These are phyloP conservation scores for Aspergillus olivimuriae DNA, from an alignment of 495 filamentous ascomycete species.

Conservation along the genomic window DNA sequence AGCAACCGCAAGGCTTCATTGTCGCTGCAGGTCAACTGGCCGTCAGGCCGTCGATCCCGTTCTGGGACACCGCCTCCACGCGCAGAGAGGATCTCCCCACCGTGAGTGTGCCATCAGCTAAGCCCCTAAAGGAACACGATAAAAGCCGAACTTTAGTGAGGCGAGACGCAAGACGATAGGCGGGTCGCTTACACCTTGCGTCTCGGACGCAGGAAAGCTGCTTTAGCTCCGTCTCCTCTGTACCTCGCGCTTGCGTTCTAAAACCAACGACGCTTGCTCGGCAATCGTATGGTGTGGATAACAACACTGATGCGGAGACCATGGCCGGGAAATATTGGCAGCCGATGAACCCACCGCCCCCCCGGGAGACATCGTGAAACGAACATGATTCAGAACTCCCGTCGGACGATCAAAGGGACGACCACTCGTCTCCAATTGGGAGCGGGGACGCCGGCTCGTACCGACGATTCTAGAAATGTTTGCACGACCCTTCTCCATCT, in stretches of 20 bases:
- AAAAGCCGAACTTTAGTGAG: too few species aligned
- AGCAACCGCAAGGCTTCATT: too few species aligned
- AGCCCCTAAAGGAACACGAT: too few species aligned
- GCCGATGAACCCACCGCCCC: neutral
- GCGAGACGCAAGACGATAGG: too few species aligned
- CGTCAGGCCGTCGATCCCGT: too few species aligned
- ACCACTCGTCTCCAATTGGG: neutral
- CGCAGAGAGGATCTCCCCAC: too few species aligned
- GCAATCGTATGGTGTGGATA: neutral
- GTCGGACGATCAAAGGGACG: neutral
- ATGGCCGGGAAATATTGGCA: neutral
- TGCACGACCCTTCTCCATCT: constrained; percentile 1
- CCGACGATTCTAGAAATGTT: constrained; percentile 2
- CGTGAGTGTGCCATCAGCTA: too few species aligned
- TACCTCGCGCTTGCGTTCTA: neutral
- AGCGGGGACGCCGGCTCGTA: neutral
- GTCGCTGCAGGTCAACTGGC: too few species aligned
- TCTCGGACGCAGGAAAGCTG: too few species aligned
- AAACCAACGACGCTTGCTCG: neutral
- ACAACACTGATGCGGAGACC: neutral
- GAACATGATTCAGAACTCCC: neutral
- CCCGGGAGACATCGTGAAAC: neutral
- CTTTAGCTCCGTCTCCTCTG: neutral
- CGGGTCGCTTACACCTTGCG: too few species aligned
- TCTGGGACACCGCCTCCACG: too few species aligned